These are phyloP conservation scores for Trichoderma guizhouense DNA, from an alignment of 2,329 filamentous ascomycete genomes.

Conservation along the genomic window DNA sequence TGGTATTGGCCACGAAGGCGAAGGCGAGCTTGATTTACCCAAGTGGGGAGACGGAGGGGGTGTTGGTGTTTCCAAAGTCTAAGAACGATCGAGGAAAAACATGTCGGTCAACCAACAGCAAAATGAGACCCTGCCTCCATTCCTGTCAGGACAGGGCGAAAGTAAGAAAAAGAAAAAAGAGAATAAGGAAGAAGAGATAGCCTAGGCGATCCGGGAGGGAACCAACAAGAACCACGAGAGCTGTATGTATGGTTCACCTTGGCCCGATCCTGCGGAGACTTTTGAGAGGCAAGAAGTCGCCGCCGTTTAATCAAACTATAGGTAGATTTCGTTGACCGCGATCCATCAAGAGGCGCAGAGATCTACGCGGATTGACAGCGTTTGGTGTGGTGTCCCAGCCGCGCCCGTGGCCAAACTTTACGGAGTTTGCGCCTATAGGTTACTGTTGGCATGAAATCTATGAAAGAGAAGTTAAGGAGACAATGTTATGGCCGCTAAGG, in stretches of 20 bases:
- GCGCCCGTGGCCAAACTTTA: not conserved
- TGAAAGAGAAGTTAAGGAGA: not conserved
- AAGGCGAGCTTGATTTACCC: not conserved
- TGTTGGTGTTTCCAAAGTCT: not conserved
- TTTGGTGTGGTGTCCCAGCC: not conserved
- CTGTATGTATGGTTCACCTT: not conserved
- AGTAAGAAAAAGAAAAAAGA: not conserved
- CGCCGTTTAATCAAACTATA: constrained; percentile 8
- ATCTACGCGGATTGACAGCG: not conserved
- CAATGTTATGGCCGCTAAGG: not conserved
- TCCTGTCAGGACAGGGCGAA: not conserved
- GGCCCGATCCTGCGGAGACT: not conserved
- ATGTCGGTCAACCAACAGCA: constrained; percentile 12
- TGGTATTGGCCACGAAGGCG: not conserved
- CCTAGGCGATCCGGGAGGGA: not conserved
- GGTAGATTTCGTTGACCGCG: not conserved
- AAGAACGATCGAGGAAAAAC: not conserved
- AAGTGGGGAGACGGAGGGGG: constrained; percentile 2
- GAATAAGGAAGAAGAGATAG: not conserved
- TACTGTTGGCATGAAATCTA: not conserved
- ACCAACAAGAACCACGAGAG: not conserved
- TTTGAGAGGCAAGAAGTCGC: not conserved
- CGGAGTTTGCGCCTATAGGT: no score
- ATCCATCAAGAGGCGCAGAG: not conserved
- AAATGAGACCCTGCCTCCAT: not conserved